Conservation (phyloP, 179 eudicot genomes). For the Gypsophila paniculata region DNA sequence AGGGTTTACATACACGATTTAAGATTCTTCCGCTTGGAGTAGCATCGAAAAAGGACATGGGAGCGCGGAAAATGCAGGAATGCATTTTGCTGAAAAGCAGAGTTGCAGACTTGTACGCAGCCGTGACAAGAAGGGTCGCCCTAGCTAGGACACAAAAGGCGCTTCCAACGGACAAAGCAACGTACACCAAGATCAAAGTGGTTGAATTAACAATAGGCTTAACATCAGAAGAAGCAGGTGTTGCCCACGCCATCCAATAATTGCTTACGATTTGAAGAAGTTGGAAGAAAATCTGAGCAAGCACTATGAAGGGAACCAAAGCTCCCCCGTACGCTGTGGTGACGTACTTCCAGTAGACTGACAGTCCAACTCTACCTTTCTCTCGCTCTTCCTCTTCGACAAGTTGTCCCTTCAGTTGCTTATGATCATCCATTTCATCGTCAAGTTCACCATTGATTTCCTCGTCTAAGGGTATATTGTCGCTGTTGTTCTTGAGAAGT, state of each 20-base stretch:
- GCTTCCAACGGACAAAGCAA: conserved; percentile 63
- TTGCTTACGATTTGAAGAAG: conserved; percentile 64
- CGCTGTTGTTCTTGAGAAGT: conserved; percentile 16
- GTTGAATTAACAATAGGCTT: conserved; percentile 38
- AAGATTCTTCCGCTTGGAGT: conserved; percentile 74
- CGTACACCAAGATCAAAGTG: conserved; percentile 67
- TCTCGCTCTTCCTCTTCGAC: conserved; percentile 92
- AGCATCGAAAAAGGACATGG: conserved; percentile 75
- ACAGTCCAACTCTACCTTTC: conserved; percentile 79
- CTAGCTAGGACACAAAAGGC: conserved; percentile 59
- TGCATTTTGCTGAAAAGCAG: conserved; percentile 62
- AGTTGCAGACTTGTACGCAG: conserved; percentile 55
- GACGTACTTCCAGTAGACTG: conserved; percentile 78
- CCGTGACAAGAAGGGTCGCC: conserved; percentile 35
- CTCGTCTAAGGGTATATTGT: conserved; percentile 18
- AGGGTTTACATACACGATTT: conserved; percentile 40
- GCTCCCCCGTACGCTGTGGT: conserved; percentile 79
- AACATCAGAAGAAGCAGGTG: conserved; percentile 63
- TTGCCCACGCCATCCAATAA: conserved; percentile 98
- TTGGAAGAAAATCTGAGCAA: conserved; percentile 47
- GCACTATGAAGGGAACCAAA: conserved; percentile 53
- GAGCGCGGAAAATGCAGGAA: conserved; percentile 59
- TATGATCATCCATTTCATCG: conserved; percentile 32
- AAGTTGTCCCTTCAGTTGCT: conserved; percentile 51
- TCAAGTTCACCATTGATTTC: conserved; percentile 23